Evolutionary conservation across 768 basidiomycete species (phyloP), one percentile per base, ranked within the genome.

Genomic region (Lentinula boryana): DNA sequence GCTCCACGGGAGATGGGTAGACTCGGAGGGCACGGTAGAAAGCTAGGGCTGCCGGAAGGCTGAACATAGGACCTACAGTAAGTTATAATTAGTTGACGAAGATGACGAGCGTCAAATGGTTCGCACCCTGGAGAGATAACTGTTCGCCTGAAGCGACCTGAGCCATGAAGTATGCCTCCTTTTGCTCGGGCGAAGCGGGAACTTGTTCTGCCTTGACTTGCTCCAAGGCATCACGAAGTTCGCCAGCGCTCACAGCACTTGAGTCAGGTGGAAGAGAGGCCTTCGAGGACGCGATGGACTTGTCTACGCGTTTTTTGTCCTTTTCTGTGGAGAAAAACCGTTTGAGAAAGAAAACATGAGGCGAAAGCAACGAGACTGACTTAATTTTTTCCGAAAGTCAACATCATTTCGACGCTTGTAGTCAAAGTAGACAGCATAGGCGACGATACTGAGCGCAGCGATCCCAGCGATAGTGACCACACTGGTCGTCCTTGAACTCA

Each of bases 11-110:
- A 33, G 91, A 86, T 54, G 97, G 97, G 76, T 99, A 99, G 38
- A 97, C 94, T 58, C 89, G 82, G 61, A 98, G 85, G 1, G 94
- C 95, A 54, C 93, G 84, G 83, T 87, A 99, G 84, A 98, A 98
- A 44, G 87, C 84, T 70, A 92, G 73, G 44, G 97, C 95, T 18
- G 95, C 88, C 10, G 86, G 81, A 31, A 98, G 80, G 69, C 88
- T 76, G 74, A 86, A 88, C 31, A 80, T 73, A 46, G 91, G 88
- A 40, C 95, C 96, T 97, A 63, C 27, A 23, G 59, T 57, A 18
- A 33, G 35, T 18, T n/a, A 27, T 13, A 59, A 31, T 35, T 48
- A 61, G 51, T 60, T 63, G 16, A 64, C 60, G 1, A 33, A 12
- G 23, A 56, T 15, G 10, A 38, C 13, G 3, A 62, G n/a, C 59